Conservation (phyloP, 208 protist species). For the Leishmania gerbilli region DNA sequence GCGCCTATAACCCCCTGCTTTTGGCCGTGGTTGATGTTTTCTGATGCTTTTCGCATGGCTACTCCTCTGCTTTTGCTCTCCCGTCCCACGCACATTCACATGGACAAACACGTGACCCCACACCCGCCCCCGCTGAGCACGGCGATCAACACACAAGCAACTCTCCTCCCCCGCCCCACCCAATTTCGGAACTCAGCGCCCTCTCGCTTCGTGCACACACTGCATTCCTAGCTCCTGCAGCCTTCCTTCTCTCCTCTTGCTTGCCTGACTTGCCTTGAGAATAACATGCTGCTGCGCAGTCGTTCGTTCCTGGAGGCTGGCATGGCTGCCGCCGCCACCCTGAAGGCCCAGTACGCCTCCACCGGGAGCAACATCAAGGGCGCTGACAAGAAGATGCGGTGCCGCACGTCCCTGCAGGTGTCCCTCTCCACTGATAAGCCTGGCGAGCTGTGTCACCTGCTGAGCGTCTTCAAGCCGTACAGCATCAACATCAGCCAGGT, state of each 20-base stretch:
- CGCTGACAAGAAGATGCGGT: slow-evolving; percentile 27
- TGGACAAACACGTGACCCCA: background rate
- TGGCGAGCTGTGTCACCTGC: slow-evolving; percentile 54
- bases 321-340: slow-evolving; percentile 21
- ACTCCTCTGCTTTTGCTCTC: background rate
- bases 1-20: background rate
- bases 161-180: background rate
- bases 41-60: background rate
- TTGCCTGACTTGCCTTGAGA: background rate
- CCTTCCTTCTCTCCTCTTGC: background rate
- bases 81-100: background rate
- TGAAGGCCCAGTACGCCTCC: slow-evolving; percentile 59
- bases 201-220: background rate
- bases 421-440: slow-evolving; percentile 45
- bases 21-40: no score
- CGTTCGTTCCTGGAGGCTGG: background rate
- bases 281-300: slow-evolving; percentile 18
- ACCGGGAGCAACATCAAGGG: slow-evolving; percentile 49
- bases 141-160: background rate
- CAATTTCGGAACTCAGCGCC: background rate
- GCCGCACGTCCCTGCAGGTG: slow-evolving; percentile 59
- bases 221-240: background rate
- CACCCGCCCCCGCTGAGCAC: background rate
- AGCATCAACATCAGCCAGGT: slow-evolving; percentile 67
- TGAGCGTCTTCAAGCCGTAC: slow-evolving; percentile 44